Evolutionary conservation across 768 basidiomycete genomes (phyloP), one percentile per base, ranked within the genome.

Genomic region (Austroboletus eburneus): DNA sequence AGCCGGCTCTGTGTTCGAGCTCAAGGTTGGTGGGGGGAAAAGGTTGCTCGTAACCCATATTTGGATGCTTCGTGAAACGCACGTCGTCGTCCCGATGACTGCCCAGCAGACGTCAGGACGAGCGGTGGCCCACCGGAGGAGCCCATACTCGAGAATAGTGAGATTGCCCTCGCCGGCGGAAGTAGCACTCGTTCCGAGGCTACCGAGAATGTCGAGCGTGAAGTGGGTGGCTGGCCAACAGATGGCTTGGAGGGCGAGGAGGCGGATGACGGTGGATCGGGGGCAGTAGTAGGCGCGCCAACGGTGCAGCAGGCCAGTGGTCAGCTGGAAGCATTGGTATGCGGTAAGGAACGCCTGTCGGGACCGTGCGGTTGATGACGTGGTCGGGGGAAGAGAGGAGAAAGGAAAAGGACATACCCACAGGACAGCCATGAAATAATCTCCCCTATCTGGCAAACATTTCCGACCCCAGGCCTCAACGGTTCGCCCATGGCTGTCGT

Each of bases 21-120:
- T 21, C 12, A 49, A 35, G 41, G 13, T 24, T 5, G 55, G 40
- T 6, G 52, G 49, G 23, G 44, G 33, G 4, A 66, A 67, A 48
- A 98, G 78, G 63, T 98, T 98, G 60, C 85, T 87, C 33, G 93
- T 95, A 21, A 96, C 93, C 92, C 93, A 98, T 49, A 96, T 84
- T 69, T 96, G 91, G 45, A 97, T 77, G 55, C 83, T 80, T 44
- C 88, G 77, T 54, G 84, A 85, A 45, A 85, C 72, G 59, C 85
- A 89, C 0, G 95, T 96, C 38, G 89, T 91, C 12, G 85, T 92
- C 0, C 85, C 93, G 39, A 97, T 87, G 10, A 85, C 78, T 4
- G 91, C 85, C 95, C 95, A 98, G 42, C 81, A 85, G 5, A 87
- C 69, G n/a, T 90, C 82, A 0, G 92, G 91, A 9, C 92, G 78